Base-by-base conservation (phyloP, 306 rosid genomes). In the Ammopiptanthus mongolicus region DNA sequence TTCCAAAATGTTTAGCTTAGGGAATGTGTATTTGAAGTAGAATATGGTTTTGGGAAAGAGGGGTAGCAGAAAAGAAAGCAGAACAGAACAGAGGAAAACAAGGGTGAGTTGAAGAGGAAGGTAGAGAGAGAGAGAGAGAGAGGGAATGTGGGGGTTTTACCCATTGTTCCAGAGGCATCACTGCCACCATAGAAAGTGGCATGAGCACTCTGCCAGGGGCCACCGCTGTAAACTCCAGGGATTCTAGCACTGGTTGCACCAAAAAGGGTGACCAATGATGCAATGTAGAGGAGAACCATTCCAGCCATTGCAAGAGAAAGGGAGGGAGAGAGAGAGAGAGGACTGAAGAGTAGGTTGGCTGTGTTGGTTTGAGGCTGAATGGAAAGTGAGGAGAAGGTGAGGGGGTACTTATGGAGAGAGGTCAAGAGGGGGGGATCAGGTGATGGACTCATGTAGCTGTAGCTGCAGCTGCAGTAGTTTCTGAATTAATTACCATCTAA, bases 161-260 rank as follows among this genome's bases (percentile, higher is more conserved):
- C 99, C 99, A 95, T 95, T 55, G 99, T 92, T 71, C 97, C 97
- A 11, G 99, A 95, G 28, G 98, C 98, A 78, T 95, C 98, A 48
- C 89, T 90, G 76, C 98, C 98, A 74, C 98, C 98, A 10, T 95
- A 95, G 88, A 95, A 95, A 53, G 98, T 95, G 53, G 98, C 98
- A 73, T 95, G 98, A 13, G 98, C 98, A 23, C 65, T 78, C 17
- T 86, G 75, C 98, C 98, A 95, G 0, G 91, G 28, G 14, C 97
- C 96, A 47, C 85, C 97, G 23, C 78, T 6, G 87, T 83, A 91
- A 39, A 84, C 55, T 0, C 98, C 98, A 0, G 97, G 97, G 87
- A 95, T 90, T 82, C 86, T 42, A 10, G 97, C 97, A 31, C 64
- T 64, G 63, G 90, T 77, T 51, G 77, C 33, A 22, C 23, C 52